Conservation (phyloP, 768 basidiomycete species). For the Amanita pallidorosea region DNA sequence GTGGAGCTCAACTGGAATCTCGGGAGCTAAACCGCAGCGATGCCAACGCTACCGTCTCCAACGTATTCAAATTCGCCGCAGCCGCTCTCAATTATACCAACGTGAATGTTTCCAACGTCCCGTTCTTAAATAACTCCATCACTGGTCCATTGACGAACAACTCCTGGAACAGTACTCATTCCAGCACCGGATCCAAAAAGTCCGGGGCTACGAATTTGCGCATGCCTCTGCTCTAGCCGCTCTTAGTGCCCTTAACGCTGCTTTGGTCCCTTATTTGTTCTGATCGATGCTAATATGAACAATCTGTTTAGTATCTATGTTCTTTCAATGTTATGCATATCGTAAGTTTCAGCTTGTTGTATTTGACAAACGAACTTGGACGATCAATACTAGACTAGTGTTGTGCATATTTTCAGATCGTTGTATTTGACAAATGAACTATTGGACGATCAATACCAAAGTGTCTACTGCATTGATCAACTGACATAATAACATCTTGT, state of each 20-base stretch:
- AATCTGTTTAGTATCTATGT: not conserved
- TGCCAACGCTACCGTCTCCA: constrained; percentile 29
- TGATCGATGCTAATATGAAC: not conserved
- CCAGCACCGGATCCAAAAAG: not conserved
- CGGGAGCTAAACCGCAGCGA: constrained; percentile 46
- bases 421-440: not conserved
- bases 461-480: too few relatives aligned
- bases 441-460: too few relatives aligned
- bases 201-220: not conserved
- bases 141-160: not conserved
- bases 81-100: not conserved
- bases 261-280: not conserved
- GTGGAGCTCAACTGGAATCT: constrained; percentile 54
- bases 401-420: not conserved
- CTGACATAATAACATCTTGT: too few relatives aligned
- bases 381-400: too few relatives aligned
- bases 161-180: not conserved
- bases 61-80: constrained; percentile 45
- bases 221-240: not conserved
- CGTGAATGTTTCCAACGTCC: not conserved
- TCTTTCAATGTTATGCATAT: not conserved
- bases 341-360: not conserved
- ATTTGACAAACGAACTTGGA: not conserved
- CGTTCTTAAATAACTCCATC: not conserved
- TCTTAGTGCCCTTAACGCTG: not conserved